Conservation (phyloP, 2,329 filamentous ascomycete genomes). For the Colletotrichum tamarilloi region DNA sequence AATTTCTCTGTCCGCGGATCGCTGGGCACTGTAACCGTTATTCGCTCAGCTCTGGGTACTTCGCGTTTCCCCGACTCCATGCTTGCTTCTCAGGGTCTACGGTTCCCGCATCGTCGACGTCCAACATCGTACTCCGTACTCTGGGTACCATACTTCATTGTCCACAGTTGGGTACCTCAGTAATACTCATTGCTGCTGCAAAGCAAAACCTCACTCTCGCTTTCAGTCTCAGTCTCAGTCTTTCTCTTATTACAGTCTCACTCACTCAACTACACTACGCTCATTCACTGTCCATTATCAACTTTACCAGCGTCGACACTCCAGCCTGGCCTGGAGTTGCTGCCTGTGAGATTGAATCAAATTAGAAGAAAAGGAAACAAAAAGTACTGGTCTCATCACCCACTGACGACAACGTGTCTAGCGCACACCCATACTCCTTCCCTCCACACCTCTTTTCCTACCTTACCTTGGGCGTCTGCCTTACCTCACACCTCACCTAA, state of each 20-base stretch:
- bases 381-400: slow-evolving; percentile 22
- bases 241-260: background rate
- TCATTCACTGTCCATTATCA: background rate
- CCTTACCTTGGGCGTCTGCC: background rate
- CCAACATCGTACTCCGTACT: background rate
- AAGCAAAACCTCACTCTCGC: background rate
- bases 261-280: background rate
- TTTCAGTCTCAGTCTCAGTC: background rate
- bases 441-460: background rate
- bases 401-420: slow-evolving; percentile 16
- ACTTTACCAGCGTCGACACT: background rate
- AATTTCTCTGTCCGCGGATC: background rate
- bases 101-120: background rate
- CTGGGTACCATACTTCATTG: background rate
- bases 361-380: background rate
- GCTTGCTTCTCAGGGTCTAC: background rate
- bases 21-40: background rate
- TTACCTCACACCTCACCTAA: background rate
- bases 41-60: background rate
- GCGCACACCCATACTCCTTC: background rate
- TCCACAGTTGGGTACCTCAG: background rate
- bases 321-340: background rate
- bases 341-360: background rate
- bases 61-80: background rate
- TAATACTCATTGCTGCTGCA: background rate